These are phyloP conservation scores for Yamadazyma diddensiae DNA, from an alignment of 1,139 yeast genomes.

Conservation along the genomic window DNA sequence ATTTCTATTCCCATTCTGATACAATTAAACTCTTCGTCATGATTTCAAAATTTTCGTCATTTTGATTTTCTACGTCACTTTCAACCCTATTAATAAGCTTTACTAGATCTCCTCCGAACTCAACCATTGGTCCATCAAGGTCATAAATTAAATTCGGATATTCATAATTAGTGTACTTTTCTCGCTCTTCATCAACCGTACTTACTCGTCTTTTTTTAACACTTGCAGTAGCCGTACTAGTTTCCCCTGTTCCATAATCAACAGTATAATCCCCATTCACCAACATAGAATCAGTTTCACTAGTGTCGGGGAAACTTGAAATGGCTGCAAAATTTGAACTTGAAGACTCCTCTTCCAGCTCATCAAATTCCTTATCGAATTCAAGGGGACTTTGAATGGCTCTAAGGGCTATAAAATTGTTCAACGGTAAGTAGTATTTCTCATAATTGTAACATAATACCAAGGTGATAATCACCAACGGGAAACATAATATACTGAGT, in stretches of 20 bases:
- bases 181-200: conserved; percentile 58
- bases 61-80: conserved; percentile 8
- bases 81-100: conserved; percentile 30
- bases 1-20: conserved; percentile 42
- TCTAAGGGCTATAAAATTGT: conserved; percentile 59
- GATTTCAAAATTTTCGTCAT: conserved; percentile 19
- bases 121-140: conserved; percentile 56
- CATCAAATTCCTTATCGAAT: conserved; percentile 44
- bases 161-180: conserved; percentile 46
- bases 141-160: conserved; percentile 49
- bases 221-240: conserved; percentile 3
- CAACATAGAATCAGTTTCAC: conserved; percentile 25
- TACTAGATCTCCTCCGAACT: conserved; percentile 52
- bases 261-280: conserved; percentile 18
- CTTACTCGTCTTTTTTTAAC: conserved; percentile 28
- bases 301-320: conserved; percentile 9
- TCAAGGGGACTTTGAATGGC: conserved; percentile 50
- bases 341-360: conserved; percentile 19
- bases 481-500: conserved; percentile 50
- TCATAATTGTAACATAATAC: conserved; percentile 55
- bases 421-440: conserved; percentile 56
- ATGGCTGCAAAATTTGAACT: conserved; percentile 1
- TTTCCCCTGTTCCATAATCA: conserved; percentile 9
- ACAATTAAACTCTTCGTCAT: conserved; percentile 32
- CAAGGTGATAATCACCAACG: conserved; percentile 50